phyloP scores from a whole-genome alignment of 2,329 filamentous ascomycete species.

The Colletotrichum gloeosporioides region DNA sequence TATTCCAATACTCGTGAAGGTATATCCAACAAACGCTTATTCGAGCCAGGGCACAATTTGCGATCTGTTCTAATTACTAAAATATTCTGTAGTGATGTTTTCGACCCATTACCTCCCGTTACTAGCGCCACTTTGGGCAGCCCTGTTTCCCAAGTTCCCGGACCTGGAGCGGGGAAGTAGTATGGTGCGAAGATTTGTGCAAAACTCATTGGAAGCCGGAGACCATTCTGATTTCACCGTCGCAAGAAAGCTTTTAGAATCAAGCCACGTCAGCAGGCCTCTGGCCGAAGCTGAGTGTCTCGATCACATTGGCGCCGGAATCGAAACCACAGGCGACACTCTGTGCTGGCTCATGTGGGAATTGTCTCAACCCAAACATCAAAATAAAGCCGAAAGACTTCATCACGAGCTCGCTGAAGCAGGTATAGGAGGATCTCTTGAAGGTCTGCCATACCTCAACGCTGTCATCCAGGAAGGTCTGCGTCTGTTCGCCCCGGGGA shows the following conservation, averaged over 20 bases:
- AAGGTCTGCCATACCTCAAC: background rate
- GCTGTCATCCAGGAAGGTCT: background rate
- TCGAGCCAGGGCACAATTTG: too few species aligned
- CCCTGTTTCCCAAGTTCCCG: background rate
- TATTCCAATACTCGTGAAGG: background rate
- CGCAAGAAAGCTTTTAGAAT: background rate
- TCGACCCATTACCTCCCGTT: background rate
- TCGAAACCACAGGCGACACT: slow-evolving; percentile 29
- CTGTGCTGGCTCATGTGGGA: slow-evolving; percentile 1
- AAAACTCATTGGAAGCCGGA: background rate
- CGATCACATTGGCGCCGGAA: slow-evolving; percentile 34
- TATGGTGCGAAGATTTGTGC: background rate
- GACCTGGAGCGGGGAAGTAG: background rate
- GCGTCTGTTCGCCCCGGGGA: background rate
- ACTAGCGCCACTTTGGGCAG: background rate
- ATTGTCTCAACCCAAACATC: background rate
- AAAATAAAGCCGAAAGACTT: background rate
- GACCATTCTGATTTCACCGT: background rate
- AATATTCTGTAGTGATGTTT: background rate
- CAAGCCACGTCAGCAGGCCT: background rate
- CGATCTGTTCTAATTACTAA: background rate
- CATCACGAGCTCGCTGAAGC: background rate
- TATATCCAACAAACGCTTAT: background rate
- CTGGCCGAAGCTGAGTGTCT: background rate
- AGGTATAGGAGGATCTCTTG: background rate